Evolutionary conservation across 2,329 filamentous ascomycete species (phyloP), one percentile per base, ranked within the genome.

Genomic region (Camptophora hylomeconis): DNA sequence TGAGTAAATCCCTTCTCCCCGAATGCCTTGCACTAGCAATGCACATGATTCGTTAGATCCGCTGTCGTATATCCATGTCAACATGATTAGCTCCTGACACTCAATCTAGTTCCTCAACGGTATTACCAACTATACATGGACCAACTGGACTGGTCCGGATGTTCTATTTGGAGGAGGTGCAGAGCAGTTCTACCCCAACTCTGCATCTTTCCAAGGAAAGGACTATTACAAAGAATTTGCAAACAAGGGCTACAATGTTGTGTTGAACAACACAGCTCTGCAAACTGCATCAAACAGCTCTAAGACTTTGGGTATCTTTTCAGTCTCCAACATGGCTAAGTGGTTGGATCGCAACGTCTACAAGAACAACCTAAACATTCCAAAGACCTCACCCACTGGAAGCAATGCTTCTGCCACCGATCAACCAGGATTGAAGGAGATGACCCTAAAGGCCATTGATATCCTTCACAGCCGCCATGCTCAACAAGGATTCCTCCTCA

Each of bases 301-400:
- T 40, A 74, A 67, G 46, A 71, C 79, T 1, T 72, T 92, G 2
- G 82, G 82, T 18, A 73, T 92, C 45, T 92, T 89, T 60, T 75
- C 72, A 46, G 66, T 69, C 36, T 69, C 67, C 39, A 80, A 80
- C 56, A 67, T 92, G 49, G 78, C 80, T 22, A 81, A 82, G 46
- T 92, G 82, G 81, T 67, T 92, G 7, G 82, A 92, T 57, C 75
- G 82, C 41, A 86, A 89, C 45, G 64, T 92, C 40, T 89, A 80
- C 62, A 70, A 60, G 7, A 59, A 74, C 14, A 84, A 87, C 56
- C 60, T 87, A 14, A 59, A 65, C 41, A 62, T 54, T 24, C 65
- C 76, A 38, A 67, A 67, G 33, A 81, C 86, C 52, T 67, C 77
- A 43, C 80, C 82, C 1, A 62, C 69, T 7, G 80, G 80, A 28